These are phyloP conservation scores for Pythium oligandrum DNA, from an alignment of 352 stramenopile species.

Conservation along the genomic window DNA sequence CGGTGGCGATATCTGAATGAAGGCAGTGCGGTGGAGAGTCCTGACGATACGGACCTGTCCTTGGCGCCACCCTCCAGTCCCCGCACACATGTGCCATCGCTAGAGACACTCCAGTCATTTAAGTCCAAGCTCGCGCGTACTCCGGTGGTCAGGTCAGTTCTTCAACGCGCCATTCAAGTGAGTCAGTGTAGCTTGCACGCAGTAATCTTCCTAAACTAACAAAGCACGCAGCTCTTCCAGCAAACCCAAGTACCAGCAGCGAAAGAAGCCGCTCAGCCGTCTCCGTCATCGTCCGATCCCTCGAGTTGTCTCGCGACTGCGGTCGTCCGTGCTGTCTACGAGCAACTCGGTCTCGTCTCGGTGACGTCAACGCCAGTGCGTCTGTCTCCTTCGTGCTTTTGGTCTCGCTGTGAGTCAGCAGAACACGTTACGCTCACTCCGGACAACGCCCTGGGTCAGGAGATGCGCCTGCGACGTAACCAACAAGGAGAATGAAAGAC, in stretches of 20 bases:
- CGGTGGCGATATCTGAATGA: slow-evolving; percentile 21
- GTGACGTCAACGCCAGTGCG: neutral
- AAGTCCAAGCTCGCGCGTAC: neutral
- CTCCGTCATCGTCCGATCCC: slow-evolving; percentile 1
- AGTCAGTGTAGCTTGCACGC: neutral
- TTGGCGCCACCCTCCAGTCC: neutral
- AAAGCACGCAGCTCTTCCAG: neutral
- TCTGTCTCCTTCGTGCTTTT: neutral
- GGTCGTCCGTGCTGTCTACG: slow-evolving; percentile 38
- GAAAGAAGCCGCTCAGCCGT: neutral
- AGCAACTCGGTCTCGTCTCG: slow-evolving; percentile 25
- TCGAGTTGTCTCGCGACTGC: slow-evolving; percentile 25
- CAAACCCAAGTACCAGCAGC: neutral
- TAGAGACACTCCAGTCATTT: neutral
- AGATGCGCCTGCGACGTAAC: slow-evolving; percentile 4
- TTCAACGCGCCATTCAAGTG: neutral
- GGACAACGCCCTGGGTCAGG: slow-evolving; percentile 10
- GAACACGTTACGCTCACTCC: slow-evolving; percentile 1
- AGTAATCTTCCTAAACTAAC: neutral
- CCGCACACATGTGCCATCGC: slow-evolving; percentile 1
- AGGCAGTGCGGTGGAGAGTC: neutral
- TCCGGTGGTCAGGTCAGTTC: neutral
- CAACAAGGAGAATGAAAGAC: neutral
- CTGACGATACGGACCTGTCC: neutral
- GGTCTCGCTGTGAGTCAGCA: neutral